Evolutionary conservation across 1,284 basidiomycete genomes (phyloP), one percentile per base, ranked within the genome.

Genomic region (Macrocystidia cucumis): DNA sequence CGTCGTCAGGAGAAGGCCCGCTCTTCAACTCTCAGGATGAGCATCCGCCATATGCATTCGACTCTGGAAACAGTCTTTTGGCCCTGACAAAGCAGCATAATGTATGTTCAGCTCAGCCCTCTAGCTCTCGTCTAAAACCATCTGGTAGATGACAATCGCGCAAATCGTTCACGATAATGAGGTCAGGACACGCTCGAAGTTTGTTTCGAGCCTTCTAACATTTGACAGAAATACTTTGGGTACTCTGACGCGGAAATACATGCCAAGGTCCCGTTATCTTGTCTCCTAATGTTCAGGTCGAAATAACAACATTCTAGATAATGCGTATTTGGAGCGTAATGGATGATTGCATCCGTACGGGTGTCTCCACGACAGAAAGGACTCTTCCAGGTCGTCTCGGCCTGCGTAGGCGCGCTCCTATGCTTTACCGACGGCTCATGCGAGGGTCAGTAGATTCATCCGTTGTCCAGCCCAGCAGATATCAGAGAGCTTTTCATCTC

Each of bases 151-250:
- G 69, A 91, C 90, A 1, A 93, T 95, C 44, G 89, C 90, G 4
- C 90, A 93, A 60, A 87, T 96, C 30, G 91, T 98, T 2, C 91
- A 91, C 60, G 89, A 97, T 57, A 98, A 98, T 50, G 93, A 97
- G 59, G 63, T 60, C 12, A n/a, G n/a, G n/a, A n/a, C n/a, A n/a
- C n/a, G n/a, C n/a, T n/a, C n/a, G n/a, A n/a, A n/a, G n/a, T n/a
- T n/a, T 16, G 46, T 4, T 5, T 29, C 22, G 5, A 5, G 12
- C 22, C 5, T 21, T 23, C 11, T 33, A 31, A 24, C 17, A 20
- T 18, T 7, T 29, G 11, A 19, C 35, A 65, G 63, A 74, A 82
- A 43, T 78, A 70, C 46, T 79, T 90, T 48, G 81, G 87, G 30
- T 72, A 83, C 38, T 72, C 74, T 2, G 76, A 86, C 31, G 74